Percentiles rank a stretch among this genome's conserved stretches.
phyloP scores from a whole-genome alignment of 208 protist genomes.

The Trypanosomatidae sp. region DNA sequence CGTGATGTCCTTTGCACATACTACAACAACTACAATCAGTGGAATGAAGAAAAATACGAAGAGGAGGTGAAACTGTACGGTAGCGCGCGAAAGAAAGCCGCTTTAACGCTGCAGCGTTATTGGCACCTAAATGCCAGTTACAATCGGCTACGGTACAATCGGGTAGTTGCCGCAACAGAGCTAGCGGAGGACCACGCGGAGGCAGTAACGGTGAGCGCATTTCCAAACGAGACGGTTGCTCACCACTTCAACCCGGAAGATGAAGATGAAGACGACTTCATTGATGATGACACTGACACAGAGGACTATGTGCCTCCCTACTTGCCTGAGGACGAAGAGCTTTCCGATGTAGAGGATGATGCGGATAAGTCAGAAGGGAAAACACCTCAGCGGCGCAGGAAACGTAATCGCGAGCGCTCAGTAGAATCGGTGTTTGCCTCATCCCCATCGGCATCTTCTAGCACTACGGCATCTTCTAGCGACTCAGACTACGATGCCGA shows the following conservation, averaged over 20 bases:
- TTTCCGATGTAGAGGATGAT: slow-evolving; percentile 8
- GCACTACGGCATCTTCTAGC: slow-evolving; percentile 4
- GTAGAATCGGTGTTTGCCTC: background rate
- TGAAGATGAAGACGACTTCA: slow-evolving; percentile 37
- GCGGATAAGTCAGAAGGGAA: slow-evolving; percentile 9
- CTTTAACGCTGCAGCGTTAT: slow-evolving; percentile 70
- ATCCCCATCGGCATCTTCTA: background rate
- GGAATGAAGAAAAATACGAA: slow-evolving; percentile 44
- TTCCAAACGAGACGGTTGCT: slow-evolving; percentile 44
- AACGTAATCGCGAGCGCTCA: slow-evolving; percentile 6
- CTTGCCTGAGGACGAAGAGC: slow-evolving; percentile 17
- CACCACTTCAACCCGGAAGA: slow-evolving; percentile 39
- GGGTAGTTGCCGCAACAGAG: slow-evolving; percentile 68
- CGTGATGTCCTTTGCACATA: slow-evolving; percentile 73
- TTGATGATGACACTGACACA: slow-evolving; percentile 31
- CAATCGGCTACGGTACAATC: slow-evolving; percentile 86
- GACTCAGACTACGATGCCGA: slow-evolving; percentile 8
- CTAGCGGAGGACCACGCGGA: slow-evolving; percentile 41
- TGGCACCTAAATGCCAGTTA: slow-evolving; percentile 80
- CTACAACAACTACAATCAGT: slow-evolving; percentile 76
- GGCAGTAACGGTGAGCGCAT: slow-evolving; percentile 36
- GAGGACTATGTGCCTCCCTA: slow-evolving; percentile 19
- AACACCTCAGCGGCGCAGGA: background rate
- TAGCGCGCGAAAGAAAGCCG: slow-evolving; percentile 16
- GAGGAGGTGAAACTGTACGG: slow-evolving; percentile 10